phyloP scores from a whole-genome alignment of 768 basidiomycete species.

The Tricholoma bakamatsutake region DNA sequence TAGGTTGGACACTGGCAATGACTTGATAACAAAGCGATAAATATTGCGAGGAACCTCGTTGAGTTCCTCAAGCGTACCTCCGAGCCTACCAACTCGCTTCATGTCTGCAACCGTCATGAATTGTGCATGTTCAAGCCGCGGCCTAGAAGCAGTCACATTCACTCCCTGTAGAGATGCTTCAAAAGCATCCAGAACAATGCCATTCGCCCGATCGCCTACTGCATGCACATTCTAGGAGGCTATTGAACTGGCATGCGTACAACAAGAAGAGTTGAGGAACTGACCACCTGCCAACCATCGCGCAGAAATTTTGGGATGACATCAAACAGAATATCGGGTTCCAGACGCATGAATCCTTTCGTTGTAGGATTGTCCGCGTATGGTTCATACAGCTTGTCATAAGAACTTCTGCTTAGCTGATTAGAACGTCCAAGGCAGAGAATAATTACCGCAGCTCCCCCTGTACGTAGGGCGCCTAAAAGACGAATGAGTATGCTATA shows the following conservation, averaged over 20 bases:
- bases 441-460: conserved; percentile 73
- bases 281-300: conserved; percentile 89
- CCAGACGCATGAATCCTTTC: conserved; percentile 72
- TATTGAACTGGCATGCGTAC: background rate
- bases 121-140: conserved; percentile 89
- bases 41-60: background rate
- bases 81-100: conserved; percentile 68
- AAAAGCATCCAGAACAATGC: conserved; percentile 78
- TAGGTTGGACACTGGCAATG: conserved; percentile 87
- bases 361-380: conserved; percentile 76
- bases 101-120: conserved; percentile 77
- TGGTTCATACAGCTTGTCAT: conserved; percentile 63
- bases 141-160: conserved; percentile 60
- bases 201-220: conserved; percentile 85
- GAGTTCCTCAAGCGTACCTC: conserved; percentile 42
- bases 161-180: conserved; percentile 57
- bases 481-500: background rate
- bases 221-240: conserved; percentile 72
- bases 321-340: conserved; percentile 52
- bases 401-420: conserved; percentile 2
- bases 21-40: conserved; percentile 37
- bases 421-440: background rate
- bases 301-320: conserved; percentile 65
- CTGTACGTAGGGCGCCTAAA: conserved; percentile 78
- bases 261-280: conserved; percentile 19